These are phyloP conservation scores for Sergeia podlipaevii DNA, from an alignment of 208 protist genomes.

Conservation along the genomic window DNA sequence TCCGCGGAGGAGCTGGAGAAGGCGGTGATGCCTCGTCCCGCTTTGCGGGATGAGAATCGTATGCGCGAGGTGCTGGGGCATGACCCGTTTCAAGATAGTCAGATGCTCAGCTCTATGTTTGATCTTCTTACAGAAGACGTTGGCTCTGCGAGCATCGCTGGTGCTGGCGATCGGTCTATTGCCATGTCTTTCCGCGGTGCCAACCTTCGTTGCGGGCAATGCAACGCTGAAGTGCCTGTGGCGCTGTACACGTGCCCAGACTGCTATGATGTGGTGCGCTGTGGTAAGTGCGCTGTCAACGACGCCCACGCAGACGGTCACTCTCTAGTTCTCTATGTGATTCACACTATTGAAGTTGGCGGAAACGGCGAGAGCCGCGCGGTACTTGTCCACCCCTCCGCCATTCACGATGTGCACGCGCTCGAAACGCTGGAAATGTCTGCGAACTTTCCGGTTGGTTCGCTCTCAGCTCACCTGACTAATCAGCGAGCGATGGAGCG, in stretches of 20 bases:
- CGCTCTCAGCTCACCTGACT: conserved; percentile 31
- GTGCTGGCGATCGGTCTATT: conserved; percentile 15
- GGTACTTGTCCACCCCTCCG: conserved; percentile 40
- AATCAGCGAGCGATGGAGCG: conserved; percentile 11
- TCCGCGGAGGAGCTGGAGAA: conserved; percentile 29
- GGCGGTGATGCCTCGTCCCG: conserved; percentile 35
- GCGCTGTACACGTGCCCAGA: conserved; percentile 56
- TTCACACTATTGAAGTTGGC: conserved; percentile 54
- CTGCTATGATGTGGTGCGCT: conserved; percentile 55
- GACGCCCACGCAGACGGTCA: conserved; percentile 57
- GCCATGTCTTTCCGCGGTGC: conserved; percentile 31
- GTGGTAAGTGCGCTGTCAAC: conserved; percentile 70
- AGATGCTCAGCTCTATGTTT: conserved; percentile 20
- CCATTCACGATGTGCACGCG: conserved; percentile 50
- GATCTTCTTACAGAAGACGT: conserved; percentile 12
- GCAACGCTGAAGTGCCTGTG: conserved; percentile 42
- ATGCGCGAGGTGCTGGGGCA: conserved; percentile 54
- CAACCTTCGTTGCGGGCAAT: conserved; percentile 56
- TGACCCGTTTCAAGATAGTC: conserved; percentile 42
- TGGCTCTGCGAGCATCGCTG: conserved; percentile 6
- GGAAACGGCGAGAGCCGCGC: conserved; percentile 24
- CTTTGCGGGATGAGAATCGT: conserved; percentile 46
- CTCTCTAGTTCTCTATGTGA: conserved; percentile 49
- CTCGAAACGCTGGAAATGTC: conserved; percentile 75
- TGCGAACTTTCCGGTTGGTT: conserved; percentile 57